Conservation (phyloP, 2,329 filamentous ascomycete genomes). For the Trichophyton rubrum region DNA sequence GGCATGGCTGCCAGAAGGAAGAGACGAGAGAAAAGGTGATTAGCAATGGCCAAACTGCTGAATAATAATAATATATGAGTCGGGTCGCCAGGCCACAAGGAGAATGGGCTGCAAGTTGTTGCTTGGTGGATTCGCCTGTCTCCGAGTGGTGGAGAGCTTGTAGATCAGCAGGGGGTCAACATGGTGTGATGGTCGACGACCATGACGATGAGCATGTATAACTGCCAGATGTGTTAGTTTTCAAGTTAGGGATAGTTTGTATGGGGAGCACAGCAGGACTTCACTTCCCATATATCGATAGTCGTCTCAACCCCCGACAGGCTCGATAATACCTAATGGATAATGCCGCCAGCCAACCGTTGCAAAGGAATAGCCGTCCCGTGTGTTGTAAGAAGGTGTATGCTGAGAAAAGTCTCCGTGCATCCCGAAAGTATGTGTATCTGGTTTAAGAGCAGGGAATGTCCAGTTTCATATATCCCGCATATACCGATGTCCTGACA, state of each 20-base stretch:
- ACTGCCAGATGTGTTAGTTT: too few species aligned
- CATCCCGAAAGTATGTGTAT: not conserved
- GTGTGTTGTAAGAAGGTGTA: not conserved
- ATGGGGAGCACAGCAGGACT: too few species aligned
- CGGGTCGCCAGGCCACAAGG: not conserved
- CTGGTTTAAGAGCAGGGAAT: not conserved
- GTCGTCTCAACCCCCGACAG: too few species aligned
- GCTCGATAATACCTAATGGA: too few species aligned
- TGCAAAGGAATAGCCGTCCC: not conserved
- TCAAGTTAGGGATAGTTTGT: too few species aligned
- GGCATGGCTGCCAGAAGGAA: not conserved
- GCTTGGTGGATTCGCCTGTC: not conserved
- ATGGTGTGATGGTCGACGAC: not conserved
- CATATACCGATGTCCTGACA: not conserved
- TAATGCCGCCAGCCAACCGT: not conserved
- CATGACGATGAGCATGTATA: not conserved
- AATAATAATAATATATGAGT: not conserved
- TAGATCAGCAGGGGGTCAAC: conserved; percentile 1
- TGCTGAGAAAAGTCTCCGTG: not conserved
- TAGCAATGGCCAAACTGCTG: too few species aligned
- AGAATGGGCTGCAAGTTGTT: not conserved
- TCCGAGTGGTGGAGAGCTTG: not conserved
- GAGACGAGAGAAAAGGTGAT: too few species aligned
- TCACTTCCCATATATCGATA: too few species aligned
- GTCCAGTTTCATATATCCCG: not conserved